Conservation (phyloP, 2,329 filamentous ascomycete species). For the Arthrobotrys entomopaga region DNA sequence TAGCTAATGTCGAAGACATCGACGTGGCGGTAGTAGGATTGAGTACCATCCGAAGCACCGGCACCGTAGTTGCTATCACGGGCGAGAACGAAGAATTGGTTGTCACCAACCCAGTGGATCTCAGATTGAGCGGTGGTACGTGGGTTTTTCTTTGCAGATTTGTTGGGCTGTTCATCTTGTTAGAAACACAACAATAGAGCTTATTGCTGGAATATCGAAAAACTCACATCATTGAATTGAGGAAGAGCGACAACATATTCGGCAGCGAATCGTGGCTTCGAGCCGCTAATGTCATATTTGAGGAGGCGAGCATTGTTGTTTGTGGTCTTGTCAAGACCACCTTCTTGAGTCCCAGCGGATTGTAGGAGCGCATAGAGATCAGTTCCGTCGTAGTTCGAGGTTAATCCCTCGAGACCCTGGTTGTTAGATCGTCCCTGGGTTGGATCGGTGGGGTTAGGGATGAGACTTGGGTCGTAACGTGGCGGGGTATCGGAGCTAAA, state of each 20-base stretch:
- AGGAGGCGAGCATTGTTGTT: slow-evolving; percentile 72
- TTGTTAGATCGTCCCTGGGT: slow-evolving; percentile 75
- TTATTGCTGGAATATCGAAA: too few relatives aligned
- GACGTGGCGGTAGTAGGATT: slow-evolving; percentile 73
- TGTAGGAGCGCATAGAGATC: slow-evolving; percentile 74
- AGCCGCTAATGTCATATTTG: slow-evolving; percentile 70
- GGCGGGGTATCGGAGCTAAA: slow-evolving; percentile 75
- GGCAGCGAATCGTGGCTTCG: slow-evolving; percentile 64
- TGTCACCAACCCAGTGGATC: slow-evolving; percentile 71
- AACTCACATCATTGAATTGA: slow-evolving; percentile 65
- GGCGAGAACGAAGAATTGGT: slow-evolving; percentile 74
- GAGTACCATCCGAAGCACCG: slow-evolving; percentile 63
- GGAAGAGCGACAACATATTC: slow-evolving; percentile 76
- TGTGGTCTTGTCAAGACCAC: slow-evolving; percentile 68
- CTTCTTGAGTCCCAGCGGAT: slow-evolving; percentile 72
- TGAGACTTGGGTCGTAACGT: slow-evolving; percentile 67
- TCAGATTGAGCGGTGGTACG: slow-evolving; percentile 75
- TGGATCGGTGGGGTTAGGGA: slow-evolving; percentile 69
- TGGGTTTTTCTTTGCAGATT: slow-evolving; percentile 63
- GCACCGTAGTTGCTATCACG: slow-evolving; percentile 72
- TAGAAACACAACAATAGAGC: not conserved
- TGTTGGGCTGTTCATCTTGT: slow-evolving; percentile 58
- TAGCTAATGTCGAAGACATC: slow-evolving; percentile 74
- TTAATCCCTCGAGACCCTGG: slow-evolving; percentile 78
- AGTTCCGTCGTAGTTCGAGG: slow-evolving; percentile 71